Evolutionary conservation across 805 yeast species (phyloP).

Genomic region (Debaryomyces tyrocola): DNA sequence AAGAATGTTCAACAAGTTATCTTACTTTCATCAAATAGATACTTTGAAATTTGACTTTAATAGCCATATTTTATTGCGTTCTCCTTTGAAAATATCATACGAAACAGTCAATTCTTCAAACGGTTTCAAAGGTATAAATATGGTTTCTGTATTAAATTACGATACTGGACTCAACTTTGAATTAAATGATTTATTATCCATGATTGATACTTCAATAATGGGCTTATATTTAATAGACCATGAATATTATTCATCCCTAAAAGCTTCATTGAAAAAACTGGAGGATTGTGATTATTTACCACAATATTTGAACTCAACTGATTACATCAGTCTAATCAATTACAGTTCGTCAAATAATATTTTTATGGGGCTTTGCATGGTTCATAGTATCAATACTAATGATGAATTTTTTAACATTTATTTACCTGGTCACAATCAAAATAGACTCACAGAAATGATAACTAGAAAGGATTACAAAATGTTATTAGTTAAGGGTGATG

Average conservation of each 20-base stretch:
- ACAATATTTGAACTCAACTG: conserved; percentile 17
- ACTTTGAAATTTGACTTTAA: conserved; percentile 19
- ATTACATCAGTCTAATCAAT: conserved; percentile 11
- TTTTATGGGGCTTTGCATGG: conserved; percentile 55
- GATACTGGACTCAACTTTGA: conserved; percentile 16
- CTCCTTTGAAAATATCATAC: conserved; percentile 30
- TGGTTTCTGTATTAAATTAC: conserved; percentile 24
- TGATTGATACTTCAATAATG: conserved; percentile 44
- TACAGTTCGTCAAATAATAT: conserved; percentile 4
- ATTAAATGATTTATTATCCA: conserved; percentile 21
- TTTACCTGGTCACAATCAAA: conserved; percentile 39
- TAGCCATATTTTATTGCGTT: conserved; percentile 18
- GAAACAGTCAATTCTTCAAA: conserved; percentile 11
- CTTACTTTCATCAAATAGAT: conserved; percentile 50
- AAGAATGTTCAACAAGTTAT: conserved; percentile 49
- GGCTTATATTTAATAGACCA: conserved; percentile 34
- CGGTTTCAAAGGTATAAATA: conserved; percentile 22
- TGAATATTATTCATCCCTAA: conserved; percentile 11
- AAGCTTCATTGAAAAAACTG: neutral
- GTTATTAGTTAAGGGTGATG: conserved; percentile 59
- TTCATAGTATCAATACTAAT: conserved; percentile 60
- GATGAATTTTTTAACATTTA: conserved; percentile 51
- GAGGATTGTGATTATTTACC: conserved; percentile 11
- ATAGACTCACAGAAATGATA: conserved; percentile 10
- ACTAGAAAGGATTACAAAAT: conserved; percentile 26